Evolutionary conservation across 1,284 basidiomycete genomes (phyloP).

Genomic region (Schizophyllum amplum): DNA sequence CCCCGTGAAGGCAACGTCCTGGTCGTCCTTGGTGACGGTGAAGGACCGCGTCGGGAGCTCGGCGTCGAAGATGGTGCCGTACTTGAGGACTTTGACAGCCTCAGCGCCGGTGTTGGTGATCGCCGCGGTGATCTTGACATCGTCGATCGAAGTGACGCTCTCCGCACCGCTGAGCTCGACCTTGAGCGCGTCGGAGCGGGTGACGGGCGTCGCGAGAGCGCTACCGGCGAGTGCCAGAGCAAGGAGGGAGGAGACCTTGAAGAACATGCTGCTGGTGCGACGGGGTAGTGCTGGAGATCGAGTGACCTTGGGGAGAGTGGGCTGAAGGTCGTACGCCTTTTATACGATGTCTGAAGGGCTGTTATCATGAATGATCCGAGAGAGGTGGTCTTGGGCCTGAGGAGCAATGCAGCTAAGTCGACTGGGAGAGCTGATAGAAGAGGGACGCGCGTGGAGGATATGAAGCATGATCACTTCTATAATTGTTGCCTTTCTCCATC

Average conservation of each 20-base stretch:
- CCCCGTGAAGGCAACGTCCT: slow-evolving; percentile 31
- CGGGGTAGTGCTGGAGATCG: background rate
- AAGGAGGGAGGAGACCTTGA: slow-evolving; percentile 12
- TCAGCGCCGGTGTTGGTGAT: slow-evolving; percentile 31
- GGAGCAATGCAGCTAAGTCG: background rate
- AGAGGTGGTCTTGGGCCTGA: background rate
- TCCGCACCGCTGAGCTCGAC: slow-evolving; percentile 23
- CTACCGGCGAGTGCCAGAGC: slow-evolving; percentile 19
- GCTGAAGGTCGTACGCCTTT: background rate
- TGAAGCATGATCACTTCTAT: background rate
- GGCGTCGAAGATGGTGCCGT: slow-evolving; percentile 33
- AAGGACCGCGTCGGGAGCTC: slow-evolving; percentile 36
- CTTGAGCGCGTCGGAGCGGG: slow-evolving; percentile 22
- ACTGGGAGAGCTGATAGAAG: background rate
- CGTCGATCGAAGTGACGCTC: slow-evolving; percentile 27
- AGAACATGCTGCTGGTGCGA: background rate
- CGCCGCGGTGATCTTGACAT: slow-evolving; percentile 30
- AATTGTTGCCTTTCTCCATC: background rate
- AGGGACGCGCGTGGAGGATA: background rate
- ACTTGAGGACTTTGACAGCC: slow-evolving; percentile 31
- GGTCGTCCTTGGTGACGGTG: slow-evolving; percentile 31
- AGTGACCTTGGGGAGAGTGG: background rate
- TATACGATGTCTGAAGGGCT: background rate
- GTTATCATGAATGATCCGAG: background rate
- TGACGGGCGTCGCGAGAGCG: slow-evolving; percentile 24